A percentile compares a stretch with the other conserved stretches of the same genome.
phyloP scores from a whole-genome alignment of 805 yeast species.

The Jamesozyma lodderae region DNA sequence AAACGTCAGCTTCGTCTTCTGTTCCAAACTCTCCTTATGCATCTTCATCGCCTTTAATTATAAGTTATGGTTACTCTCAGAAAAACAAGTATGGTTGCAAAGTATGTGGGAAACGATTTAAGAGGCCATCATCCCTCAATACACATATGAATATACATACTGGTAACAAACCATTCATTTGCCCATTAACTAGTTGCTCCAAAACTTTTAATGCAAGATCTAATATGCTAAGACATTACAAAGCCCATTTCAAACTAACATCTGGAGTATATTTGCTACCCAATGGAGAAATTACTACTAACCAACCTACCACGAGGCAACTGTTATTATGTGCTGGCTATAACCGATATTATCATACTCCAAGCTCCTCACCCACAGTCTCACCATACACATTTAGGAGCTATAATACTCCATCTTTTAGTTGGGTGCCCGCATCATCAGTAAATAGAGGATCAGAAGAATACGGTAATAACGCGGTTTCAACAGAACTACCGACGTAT shows the following conservation, averaged over 20 bases:
- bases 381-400: not conserved
- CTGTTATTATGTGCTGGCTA: slow-evolving; percentile 1
- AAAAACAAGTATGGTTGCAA: slow-evolving; percentile 39
- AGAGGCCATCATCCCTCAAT: slow-evolving; percentile 79
- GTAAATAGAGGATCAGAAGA: no score
- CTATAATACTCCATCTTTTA: not conserved
- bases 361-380: not conserved
- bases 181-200: slow-evolving; percentile 52
- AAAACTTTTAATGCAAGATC: slow-evolving; percentile 43
- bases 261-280: slow-evolving; percentile 17
- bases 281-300: slow-evolving; percentile 11
- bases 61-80: not conserved
- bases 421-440: no score
- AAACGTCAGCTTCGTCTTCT: not conserved
- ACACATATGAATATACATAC: slow-evolving; percentile 80
- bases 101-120: slow-evolving; percentile 68
- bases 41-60: not conserved
- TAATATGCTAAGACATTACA: slow-evolving; percentile 26
- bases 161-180: slow-evolving; percentile 81
- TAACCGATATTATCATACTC: not conserved
- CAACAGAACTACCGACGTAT: not conserved
- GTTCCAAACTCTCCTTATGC: not conserved
- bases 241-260: slow-evolving; percentile 18
- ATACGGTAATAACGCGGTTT: no score
- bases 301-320: slow-evolving; percentile 14